Conservation (phyloP, 208 protist genomes). For the Trypanosoma platydactyli region DNA sequence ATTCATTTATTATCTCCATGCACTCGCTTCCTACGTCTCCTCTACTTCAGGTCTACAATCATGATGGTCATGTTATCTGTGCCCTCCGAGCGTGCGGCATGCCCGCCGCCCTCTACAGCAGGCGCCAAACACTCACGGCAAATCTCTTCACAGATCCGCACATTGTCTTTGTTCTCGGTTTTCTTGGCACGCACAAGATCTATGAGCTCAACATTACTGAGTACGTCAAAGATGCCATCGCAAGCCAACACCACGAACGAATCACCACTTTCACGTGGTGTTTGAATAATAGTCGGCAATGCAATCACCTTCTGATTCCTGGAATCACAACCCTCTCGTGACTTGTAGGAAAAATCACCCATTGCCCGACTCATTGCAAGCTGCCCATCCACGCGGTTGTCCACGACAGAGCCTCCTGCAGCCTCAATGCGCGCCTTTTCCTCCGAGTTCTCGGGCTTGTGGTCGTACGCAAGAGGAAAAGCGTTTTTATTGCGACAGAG, state of each 20-base stretch:
- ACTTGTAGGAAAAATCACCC: slow-evolving; percentile 94
- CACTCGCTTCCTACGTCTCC: not conserved
- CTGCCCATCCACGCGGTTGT: slow-evolving; percentile 93
- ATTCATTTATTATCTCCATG: no score
- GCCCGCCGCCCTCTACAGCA: slow-evolving; percentile 28
- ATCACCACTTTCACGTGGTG: slow-evolving; percentile 44
- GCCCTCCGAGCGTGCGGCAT: slow-evolving; percentile 49
- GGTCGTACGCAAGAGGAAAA: slow-evolving; percentile 87
- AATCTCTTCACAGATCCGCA: slow-evolving; percentile 67
- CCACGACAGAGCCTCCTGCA: slow-evolving; percentile 85
- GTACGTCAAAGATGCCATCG: slow-evolving; percentile 91
- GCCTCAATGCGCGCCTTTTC: slow-evolving; percentile 84
- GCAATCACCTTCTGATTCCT: slow-evolving; percentile 79
- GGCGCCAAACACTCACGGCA: slow-evolving; percentile 72
- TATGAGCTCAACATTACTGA: slow-evolving; percentile 82
- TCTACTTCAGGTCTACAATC: slow-evolving; percentile 53
- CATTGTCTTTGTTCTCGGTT: slow-evolving; percentile 36
- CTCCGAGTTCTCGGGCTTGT: slow-evolving; percentile 82
- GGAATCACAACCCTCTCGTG: slow-evolving; percentile 33
- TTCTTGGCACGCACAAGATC: slow-evolving; percentile 41
- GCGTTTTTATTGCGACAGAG: slow-evolving; percentile 73
- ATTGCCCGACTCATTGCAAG: slow-evolving; percentile 94
- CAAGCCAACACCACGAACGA: slow-evolving; percentile 81
- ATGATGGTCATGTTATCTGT: slow-evolving; percentile 93
- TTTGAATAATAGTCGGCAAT: slow-evolving; percentile 59